Evolutionary conservation across 495 filamentous ascomycete species (phyloP).

Genomic region (Aspergillus steynii): DNA sequence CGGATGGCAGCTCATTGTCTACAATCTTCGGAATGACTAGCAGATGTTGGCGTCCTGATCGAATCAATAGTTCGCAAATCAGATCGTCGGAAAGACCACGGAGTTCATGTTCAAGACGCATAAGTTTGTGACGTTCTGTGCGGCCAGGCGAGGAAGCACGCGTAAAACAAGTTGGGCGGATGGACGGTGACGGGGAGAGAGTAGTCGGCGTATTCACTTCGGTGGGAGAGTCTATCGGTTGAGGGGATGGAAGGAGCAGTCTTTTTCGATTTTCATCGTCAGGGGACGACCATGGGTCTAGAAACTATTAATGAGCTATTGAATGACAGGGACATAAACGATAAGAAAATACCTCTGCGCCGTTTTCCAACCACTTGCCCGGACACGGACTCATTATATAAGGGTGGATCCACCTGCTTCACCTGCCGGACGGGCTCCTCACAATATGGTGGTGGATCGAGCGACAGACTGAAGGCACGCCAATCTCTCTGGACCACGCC

Average conservation of each 20-base stretch:
- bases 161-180: constrained; percentile 19
- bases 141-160: constrained; percentile 15
- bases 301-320: constrained; percentile 20
- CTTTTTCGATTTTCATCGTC: constrained; percentile 21
- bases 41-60: constrained; percentile 19
- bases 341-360: constrained; percentile 20
- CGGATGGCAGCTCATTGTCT: neutral
- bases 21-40: constrained; percentile 19
- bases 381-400: constrained; percentile 19
- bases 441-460: neutral
- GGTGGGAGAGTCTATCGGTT: constrained; percentile 20
- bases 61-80: constrained; percentile 19
- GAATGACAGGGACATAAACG: constrained; percentile 19
- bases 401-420: constrained; percentile 18
- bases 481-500: constrained; percentile 22
- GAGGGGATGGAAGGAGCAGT: constrained; percentile 16
- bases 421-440: too few species aligned
- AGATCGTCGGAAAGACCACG: constrained; percentile 17
- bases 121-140: constrained; percentile 19
- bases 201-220: constrained; percentile 24
- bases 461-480: constrained; percentile 15
- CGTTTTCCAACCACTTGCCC: constrained; percentile 22
- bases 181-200: constrained; percentile 19
- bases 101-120: constrained; percentile 18
- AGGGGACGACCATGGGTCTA: constrained; percentile 13